Base-by-base conservation (phyloP, 2,329 filamentous ascomycete species). In the Emmonsiellopsis sp. region DNA sequence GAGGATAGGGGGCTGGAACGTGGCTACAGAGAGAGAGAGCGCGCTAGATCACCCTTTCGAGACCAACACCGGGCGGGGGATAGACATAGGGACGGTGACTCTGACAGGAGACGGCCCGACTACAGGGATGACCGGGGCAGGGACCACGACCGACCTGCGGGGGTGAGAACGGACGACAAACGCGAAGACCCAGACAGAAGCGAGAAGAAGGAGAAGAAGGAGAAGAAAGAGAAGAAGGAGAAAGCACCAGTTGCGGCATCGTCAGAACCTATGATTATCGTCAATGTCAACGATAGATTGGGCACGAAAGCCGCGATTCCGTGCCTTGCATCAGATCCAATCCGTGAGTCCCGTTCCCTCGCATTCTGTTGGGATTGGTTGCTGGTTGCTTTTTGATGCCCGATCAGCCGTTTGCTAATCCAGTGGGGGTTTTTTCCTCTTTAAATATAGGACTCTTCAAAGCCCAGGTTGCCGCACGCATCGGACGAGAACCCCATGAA, bases 261-360 rank as follows among this genome's bases (percentile, higher is more conserved):
- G 40, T 72, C 76, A 5, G 86, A 94, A 65, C 85, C 89, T 53
- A 94, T 96, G 86, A 96, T 97, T 60, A 82, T 95, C 50, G 91
- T 97, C 14, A 83, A 92, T 63, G 84, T 97, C 65, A 97, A 97
- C 68, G 92, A 97, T 70, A 82, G 92, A n/a, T 75, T 97, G 37
- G 92, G 92, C 10, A 96, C 92, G n/a, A 95, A 95, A 65, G 88
- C 91, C 13, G 86, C 88, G 51, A 93, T 97, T 58, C 92, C 92
- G 0, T 96, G 91, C 67, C 76, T 95, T 54, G 84, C 88, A 0
- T 86, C 83, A 2, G 92, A 97, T 71, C 85, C 84, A 6, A 85
- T 96, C 59, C 85, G 73, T 73, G 55, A 62, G 71, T 67, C 50
- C 44, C 53, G 33, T 45, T 33, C 14, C 40, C 17, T 39, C 21